Evolutionary conservation across 2,329 filamentous ascomycete species (phyloP).

Genomic region (Alternaria gaisen): DNA sequence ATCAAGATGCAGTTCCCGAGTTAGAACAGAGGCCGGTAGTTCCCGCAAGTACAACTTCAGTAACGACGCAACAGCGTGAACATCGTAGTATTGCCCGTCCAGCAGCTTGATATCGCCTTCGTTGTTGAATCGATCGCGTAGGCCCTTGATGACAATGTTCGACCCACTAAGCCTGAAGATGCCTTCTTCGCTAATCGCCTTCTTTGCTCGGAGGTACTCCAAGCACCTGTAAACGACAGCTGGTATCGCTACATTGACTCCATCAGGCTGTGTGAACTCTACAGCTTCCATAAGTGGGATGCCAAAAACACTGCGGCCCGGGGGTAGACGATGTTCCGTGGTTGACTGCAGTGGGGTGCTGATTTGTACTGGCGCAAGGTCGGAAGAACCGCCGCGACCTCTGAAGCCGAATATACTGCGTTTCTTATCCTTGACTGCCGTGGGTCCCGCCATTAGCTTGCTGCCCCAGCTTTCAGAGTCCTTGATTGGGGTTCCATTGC

Average conservation of each 20-base stretch:
- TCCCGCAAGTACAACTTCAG: conserved; percentile 95
- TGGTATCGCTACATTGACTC: conserved; percentile 79
- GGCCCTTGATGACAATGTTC: conserved; percentile 88
- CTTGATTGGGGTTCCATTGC: conserved; percentile 83
- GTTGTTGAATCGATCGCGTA: conserved; percentile 91
- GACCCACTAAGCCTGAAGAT: conserved; percentile 98
- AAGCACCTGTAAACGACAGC: conserved; percentile 96
- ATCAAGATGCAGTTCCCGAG: conserved; percentile 86
- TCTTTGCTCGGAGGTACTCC: conserved; percentile 86
- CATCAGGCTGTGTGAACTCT: conserved; percentile 76
- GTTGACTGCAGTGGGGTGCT: conserved; percentile 26
- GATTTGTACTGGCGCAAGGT: conserved; percentile 56
- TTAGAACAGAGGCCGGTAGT: conserved; percentile 88
- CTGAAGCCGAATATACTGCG: conserved; percentile 71
- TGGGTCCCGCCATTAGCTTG: conserved; percentile 57
- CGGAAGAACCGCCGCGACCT: conserved; percentile 74
- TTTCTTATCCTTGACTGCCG: conserved; percentile 82
- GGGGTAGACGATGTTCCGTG: conserved; percentile 45
- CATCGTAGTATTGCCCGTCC: conserved; percentile 88
- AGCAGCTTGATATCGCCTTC: conserved; percentile 92
- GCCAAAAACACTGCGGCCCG: conserved; percentile 76
- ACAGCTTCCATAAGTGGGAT: conserved; percentile 87
- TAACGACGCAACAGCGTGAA: conserved; percentile 93
- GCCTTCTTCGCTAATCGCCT: conserved; percentile 85
- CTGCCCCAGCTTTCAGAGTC: conserved; percentile 88